Base-by-base conservation (phyloP, 202 grass and related monocot genomes). In the Zizania palustris region DNA sequence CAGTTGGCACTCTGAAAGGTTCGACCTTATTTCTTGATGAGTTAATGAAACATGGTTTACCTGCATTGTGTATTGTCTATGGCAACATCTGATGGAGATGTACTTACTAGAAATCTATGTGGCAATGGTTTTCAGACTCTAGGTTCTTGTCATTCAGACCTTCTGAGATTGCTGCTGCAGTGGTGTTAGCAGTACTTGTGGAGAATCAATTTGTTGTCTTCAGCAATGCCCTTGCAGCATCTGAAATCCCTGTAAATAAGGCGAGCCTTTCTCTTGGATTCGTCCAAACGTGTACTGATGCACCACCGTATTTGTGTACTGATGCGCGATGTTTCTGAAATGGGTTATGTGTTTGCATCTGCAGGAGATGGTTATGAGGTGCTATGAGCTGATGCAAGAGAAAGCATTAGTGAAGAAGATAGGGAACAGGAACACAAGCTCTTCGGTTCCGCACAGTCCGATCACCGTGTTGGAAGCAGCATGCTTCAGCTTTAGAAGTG, bases 81-180 rank as follows among this genome's bases (percentile, higher is more conserved):
- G 41, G 33, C 41, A 71, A 19, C 20, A 72, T 83, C 39, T 74
- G 36, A 42, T 40, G 21, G 20, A 43, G 42, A 43, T 80, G 40
- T 80, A 49, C 78, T 88, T 60, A 81, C 69, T 59, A 63, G 9
- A 51, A 33, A 66, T 86, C 33, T 64, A 4, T 45, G 28, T 66
- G 28, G 28, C 35, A 55, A 38, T 84, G 65, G 50, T 60, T 83
- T 76, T 89, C 87, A 97, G 93, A 83, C 62, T 56, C 59, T 28
- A 70, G 75, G 38, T 93, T 93, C 84, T 51, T 97, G 34, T 57
- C 82, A 82, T 97, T 93, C 80, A 84, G 70, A 69, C 88, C 94
- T 77, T 97, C 94, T 64, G 94, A 92, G 84, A 88, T 90, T 63
- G 91, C 94, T 71, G 94, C 84, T 0, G 73, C 88, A 19, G 91